Conservation (phyloP, 495 filamentous ascomycete species). For the Xylaria sp. region DNA sequence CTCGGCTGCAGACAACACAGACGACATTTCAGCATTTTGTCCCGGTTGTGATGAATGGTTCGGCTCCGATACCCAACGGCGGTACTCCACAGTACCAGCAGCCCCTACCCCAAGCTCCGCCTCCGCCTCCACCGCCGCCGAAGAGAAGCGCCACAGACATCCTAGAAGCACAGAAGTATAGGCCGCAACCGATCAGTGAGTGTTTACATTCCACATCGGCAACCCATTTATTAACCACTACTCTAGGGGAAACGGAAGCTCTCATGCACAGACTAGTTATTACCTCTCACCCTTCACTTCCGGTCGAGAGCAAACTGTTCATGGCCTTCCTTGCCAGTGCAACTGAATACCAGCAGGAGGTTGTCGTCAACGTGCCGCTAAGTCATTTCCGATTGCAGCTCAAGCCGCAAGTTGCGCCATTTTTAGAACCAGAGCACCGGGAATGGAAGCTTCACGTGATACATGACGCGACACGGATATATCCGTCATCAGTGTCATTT, state of each 20-base stretch:
- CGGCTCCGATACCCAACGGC: conserved; percentile 45
- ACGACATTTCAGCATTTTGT: conserved; percentile 39
- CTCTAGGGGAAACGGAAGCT: conserved; percentile 55
- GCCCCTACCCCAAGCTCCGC: conserved; percentile 20
- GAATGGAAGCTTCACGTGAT: conserved; percentile 70
- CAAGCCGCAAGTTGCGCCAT: conserved; percentile 62
- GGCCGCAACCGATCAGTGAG: conserved; percentile 35
- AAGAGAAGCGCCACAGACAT: conserved; percentile 35
- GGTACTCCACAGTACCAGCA: conserved; percentile 34
- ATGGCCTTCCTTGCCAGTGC: conserved; percentile 67
- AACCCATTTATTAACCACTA: conserved; percentile 43
- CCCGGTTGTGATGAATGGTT: conserved; percentile 35
- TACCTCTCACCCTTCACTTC: conserved; percentile 68
- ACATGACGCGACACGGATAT: conserved; percentile 54
- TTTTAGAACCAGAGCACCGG: conserved; percentile 59
- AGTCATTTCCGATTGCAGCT: conserved; percentile 72
- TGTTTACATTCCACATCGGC: conserved; percentile 2
- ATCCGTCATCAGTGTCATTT: conserved; percentile 29
- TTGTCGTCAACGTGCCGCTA: conserved; percentile 68
- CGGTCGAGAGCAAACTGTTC: conserved; percentile 57
- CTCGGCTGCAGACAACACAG: conserved; percentile 27
- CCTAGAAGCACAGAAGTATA: conserved; percentile 39
- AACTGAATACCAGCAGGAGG: conserved; percentile 67
- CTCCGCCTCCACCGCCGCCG: conserved; percentile 29
- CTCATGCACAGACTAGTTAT: conserved; percentile 71